Evolutionary conservation across 495 filamentous ascomycete genomes (phyloP).

Genomic region (Umbilicaria muhlenbergii): DNA sequence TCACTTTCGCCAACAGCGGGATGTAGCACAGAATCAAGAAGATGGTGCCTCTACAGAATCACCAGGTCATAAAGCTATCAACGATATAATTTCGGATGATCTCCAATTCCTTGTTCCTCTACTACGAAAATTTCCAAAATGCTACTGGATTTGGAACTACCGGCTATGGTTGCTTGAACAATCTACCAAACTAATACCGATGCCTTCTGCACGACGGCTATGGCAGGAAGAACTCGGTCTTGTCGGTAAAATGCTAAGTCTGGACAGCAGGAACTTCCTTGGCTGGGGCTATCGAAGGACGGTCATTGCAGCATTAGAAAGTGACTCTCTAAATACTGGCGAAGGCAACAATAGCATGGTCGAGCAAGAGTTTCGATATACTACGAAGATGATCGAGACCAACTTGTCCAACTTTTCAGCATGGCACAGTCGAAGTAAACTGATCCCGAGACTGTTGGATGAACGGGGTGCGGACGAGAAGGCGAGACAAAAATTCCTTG

Average conservation of each 20-base stretch:
- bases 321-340: conserved; percentile 17
- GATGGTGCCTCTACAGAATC: conserved; percentile 3
- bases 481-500: conserved; percentile 50
- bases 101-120: conserved; percentile 70
- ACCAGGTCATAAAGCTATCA: conserved; percentile 33
- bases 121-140: conserved; percentile 76
- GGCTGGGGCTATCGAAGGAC: conserved; percentile 85
- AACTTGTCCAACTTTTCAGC: conserved; percentile 93
- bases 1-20: conserved; percentile 22
- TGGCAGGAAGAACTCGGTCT: conserved; percentile 76
- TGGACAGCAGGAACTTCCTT: conserved; percentile 88
- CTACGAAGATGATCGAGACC: conserved; percentile 64
- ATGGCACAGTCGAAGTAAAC: conserved; percentile 78
- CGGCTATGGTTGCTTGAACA: conserved; percentile 74
- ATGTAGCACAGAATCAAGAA: conserved; percentile 4
- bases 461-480: conserved; percentile 47
- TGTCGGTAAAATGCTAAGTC: conserved; percentile 68
- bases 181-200: conserved; percentile 44
- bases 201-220: conserved; percentile 35
- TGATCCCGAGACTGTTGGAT: conserved; percentile 61
- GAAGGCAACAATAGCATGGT: conserved; percentile 36
- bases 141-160: conserved; percentile 99
- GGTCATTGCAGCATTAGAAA: conserved; percentile 56
- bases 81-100: conserved; percentile 47
- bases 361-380: conserved; percentile 76